Base-by-base conservation (phyloP, 176 grass and related monocot species). In the Chrysopogon serrulatus region DNA sequence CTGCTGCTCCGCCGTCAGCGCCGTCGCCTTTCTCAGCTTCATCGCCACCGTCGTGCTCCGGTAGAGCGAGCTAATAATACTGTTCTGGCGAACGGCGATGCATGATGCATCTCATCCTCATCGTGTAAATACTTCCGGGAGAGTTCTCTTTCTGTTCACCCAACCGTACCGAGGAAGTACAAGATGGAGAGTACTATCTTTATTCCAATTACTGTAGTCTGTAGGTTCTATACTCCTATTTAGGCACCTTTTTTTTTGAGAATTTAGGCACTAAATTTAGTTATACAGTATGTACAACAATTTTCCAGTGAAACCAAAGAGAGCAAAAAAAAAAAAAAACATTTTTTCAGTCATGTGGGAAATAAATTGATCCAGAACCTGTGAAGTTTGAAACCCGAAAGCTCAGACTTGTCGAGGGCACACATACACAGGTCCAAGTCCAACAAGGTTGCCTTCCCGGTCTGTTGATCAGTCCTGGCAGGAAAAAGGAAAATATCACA, bases 1-100 rank as follows among this genome's bases (percentile, higher is more conserved):
- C 5, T 79, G 87, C 79, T 92, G 90, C 76, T 83, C 80, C 23
- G 84, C 90, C 36, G 76, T 89, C 51, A 86, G 90, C 76, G 90
- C 84, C 76, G 84, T 85, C 26, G 87, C 87, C 60, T 85, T 92
- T 11, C 24, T 92, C 51, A 73, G 80, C 61, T 86, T 89, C 80
- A 45, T 89, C 51, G 51, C 80, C 23, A 16, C 65, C 74, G 79
- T 86, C n/a, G 64, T 77, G 49, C 63, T 84, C 12, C 35, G 90
- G 8, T 92, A 87, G 78, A 48, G 32, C 13, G 18, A 7, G 1
- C 18, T 1, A 1, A n/a, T n/a, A n/a, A n/a, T 8, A 11, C 37
- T 23, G 57, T 14, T 30, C 4, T 30, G 42, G 8, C 16, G 26
- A n/a, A n/a, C n/a, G n/a, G n/a, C n/a, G n/a, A n/a, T n/a, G n/a